Evolutionary conservation across 2,329 filamentous ascomycete genomes (phyloP).

Genomic region (Phialocephala subalpina): DNA sequence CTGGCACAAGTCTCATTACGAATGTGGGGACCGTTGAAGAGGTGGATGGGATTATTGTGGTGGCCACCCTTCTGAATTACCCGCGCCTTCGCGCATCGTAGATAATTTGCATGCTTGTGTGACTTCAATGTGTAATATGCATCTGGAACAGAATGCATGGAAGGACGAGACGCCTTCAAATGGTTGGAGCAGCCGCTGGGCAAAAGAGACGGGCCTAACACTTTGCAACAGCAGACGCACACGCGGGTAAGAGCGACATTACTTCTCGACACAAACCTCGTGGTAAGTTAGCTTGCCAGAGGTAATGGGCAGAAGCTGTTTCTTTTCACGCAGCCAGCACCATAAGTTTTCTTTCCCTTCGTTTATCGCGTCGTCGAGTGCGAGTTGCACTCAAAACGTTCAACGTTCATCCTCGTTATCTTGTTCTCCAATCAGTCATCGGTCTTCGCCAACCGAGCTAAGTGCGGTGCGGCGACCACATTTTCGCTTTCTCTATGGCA

Average conservation of each 20-base stretch:
- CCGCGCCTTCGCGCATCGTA: conserved; percentile 31
- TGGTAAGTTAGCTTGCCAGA: conserved; percentile 27
- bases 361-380: conserved; percentile 8
- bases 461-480: neutral
- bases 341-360: conserved; percentile 2
- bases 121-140: conserved; percentile 36
- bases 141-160: conserved; percentile 16
- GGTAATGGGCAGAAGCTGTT: conserved; percentile 14
- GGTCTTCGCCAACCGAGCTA: neutral
- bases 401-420: conserved; percentile 2
- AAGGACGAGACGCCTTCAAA: conserved; percentile 2
- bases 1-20: neutral
- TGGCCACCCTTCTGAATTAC: conserved; percentile 14
- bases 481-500: conserved; percentile 8
- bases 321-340: conserved; percentile 15
- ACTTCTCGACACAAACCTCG: conserved; percentile 12
- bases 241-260: neutral
- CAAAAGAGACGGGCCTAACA: conserved; percentile 9
- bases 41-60: neutral
- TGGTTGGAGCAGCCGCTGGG: neutral
- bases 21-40: neutral
- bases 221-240: conserved; percentile 4
- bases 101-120: conserved; percentile 40
- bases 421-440: neutral
- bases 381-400: neutral